Base-by-base conservation (phyloP, 139 green algal species). In the Chlorella sp. region DNA sequence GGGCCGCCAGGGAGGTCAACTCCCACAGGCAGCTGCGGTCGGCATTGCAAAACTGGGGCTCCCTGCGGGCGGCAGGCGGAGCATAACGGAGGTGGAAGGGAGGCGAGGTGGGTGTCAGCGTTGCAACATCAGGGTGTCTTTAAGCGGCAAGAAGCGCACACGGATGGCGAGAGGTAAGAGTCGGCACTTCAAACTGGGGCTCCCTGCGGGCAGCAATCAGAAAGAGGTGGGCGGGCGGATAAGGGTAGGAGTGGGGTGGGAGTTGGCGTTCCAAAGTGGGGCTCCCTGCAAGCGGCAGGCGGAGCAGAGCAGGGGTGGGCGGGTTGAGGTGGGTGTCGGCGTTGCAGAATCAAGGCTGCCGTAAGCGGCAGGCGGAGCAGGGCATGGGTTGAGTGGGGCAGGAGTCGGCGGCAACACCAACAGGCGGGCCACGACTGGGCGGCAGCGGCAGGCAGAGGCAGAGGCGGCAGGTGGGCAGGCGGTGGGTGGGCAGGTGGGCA, bases 11-110 rank as follows among this genome's bases (percentile, higher is more conserved):
- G 42, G 82, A 69, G 14, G 82, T 88, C 53, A 99, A 95, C 95
- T 99, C 98, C 98, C 98, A 99, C 92, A 95, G 97, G 92, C 96
- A 97, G 3, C 90, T 89, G 1, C 88, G 88, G 61, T 98, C 97
- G 2, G 97, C 97, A 26, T 90, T 81, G 34, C 91, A 90, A 91
- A 96, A 97, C 85, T 94, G 84, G 0, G 97, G 97, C 84, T 99
- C 96, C 36, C 96, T 96, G 93, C 48, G 48, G 69, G 34, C 4
- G 19, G 77, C 36, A 22, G 22, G 61, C 16, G 64, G 2, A 36
- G 82, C 32, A 40, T 34, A 26, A 75, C 7, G 12, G 81, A 26
- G 7, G 12, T 39, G 26, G 30, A 16, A 32, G 28, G n/a, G n/a
- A n/a, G n/a, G n/a, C n/a, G n/a, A n/a, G n/a, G n/a, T n/a, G n/a